Base-by-base conservation (phyloP, 768 basidiomycete genomes). In the Lactarius psammicola region DNA sequence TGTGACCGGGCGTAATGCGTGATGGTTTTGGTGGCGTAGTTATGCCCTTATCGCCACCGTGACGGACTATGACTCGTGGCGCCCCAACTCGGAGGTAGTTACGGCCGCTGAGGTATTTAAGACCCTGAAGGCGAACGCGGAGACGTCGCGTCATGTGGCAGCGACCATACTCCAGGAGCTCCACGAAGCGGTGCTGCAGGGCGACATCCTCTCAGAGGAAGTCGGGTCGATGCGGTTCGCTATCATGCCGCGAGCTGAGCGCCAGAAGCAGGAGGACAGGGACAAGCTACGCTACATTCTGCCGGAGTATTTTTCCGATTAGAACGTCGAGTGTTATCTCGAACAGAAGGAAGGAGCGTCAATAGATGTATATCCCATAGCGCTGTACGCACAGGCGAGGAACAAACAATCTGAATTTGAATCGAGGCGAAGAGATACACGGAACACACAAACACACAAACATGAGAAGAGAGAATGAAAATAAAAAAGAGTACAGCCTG, bases 21-120 rank as follows among this genome's bases (percentile, higher is more conserved):
- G 66, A 49, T 26, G 13, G 31, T 36, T 4, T 28, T 46, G 38
- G 53, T 17, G 34, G 15, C 13, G 9, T 72, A 98, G 95, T 73
- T 98, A 98, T 74, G 94, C 91, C 0, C 84, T 98, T 62, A 87
- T 98, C 68, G 94, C 90, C 20, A 92, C 90, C 1, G 83, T 89
- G 28, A 98, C 96, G 3, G 95, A 98, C 78, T 98, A 96, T 75
- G 96, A 98, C 76, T 89, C 94, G 1, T 99, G 95, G 95, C 80
- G 95, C 34, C 86, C 86, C 4, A 82, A 88, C 38, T 84, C 87
- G 31, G 89, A 85, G 13, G 82, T 88, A 5, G 96, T 98, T 62
- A 98, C 96, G 1, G 87, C 93, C 3, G 88, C 90, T 3, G 92
- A 97, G 71, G 94, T 98, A 33, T 82, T 95, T 81, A 89, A 92